phyloP scores from a whole-genome alignment of 768 basidiomycete species.

The Agaricus subrufescens region DNA sequence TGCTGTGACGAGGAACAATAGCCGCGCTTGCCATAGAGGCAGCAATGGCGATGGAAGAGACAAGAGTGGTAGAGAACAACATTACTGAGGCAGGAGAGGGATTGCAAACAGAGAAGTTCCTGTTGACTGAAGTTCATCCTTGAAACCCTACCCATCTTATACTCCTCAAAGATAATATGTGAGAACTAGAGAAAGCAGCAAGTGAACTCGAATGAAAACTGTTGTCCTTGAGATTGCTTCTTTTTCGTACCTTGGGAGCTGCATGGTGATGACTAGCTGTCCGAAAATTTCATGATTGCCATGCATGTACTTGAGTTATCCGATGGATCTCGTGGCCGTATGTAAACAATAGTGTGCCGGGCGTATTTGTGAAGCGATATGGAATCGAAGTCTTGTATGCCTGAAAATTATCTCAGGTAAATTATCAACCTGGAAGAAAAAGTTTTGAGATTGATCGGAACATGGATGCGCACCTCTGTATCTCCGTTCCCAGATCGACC shows the following conservation, averaged over 20 bases:
- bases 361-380: background rate
- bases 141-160: background rate
- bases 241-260: constrained; percentile 4
- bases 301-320: background rate
- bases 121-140: background rate
- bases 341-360: too few relatives aligned
- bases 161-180: background rate
- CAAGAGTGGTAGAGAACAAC: constrained; percentile 2
- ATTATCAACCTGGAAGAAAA: background rate
- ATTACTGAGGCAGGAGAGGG: background rate
- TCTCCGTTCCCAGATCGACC: background rate
- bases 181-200: background rate
- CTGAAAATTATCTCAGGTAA: background rate
- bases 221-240: background rate
- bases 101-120: background rate
- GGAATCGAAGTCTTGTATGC: background rate
- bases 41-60: background rate
- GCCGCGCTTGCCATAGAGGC: constrained; percentile 5
- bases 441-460: background rate
- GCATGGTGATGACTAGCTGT: background rate
- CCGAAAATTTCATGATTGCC: constrained; percentile 1
- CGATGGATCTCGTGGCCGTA: background rate
- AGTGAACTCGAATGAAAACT: background rate
- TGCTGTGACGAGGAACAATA: constrained; percentile 5
- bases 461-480: background rate